A percentile compares a stretch with the other conserved stretches of the same genome.
Conservation (phyloP, 2,329 filamentous ascomycete species). For the Amauroascus niger region DNA sequence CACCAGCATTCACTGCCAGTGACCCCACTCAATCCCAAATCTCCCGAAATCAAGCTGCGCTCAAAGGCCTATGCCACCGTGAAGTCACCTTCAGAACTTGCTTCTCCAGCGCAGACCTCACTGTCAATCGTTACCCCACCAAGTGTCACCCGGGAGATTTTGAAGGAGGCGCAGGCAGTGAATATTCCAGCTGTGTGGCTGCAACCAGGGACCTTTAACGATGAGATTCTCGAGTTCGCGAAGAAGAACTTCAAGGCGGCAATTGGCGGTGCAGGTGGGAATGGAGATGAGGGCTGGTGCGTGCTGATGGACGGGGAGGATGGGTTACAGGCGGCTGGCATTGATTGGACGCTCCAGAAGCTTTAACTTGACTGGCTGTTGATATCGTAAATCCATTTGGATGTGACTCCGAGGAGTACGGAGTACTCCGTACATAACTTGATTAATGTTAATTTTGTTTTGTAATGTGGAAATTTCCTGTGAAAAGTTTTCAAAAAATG, state of each 20-base stretch:
- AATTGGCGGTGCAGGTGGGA: conserved; percentile 56
- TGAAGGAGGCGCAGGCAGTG: conserved; percentile 65
- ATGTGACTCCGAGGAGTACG: no score
- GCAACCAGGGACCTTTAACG: conserved; percentile 81
- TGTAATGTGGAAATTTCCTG: neutral
- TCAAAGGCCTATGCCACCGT: conserved; percentile 53
- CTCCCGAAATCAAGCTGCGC: conserved; percentile 54
- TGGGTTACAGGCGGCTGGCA: conserved; percentile 49
- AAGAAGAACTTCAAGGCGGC: conserved; percentile 58
- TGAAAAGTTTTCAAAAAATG: neutral
- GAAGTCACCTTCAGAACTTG: conserved; percentile 55
- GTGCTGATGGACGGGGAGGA: conserved; percentile 74
- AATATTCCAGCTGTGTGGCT: conserved; percentile 73
- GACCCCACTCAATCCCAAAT: conserved; percentile 71
- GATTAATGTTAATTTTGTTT: no score
- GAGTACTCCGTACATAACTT: no score
- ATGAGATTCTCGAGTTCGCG: conserved; percentile 62
- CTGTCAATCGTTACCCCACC: conserved; percentile 86
- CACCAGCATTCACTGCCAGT: conserved; percentile 63
- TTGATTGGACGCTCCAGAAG: conserved; percentile 35
- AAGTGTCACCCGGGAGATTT: conserved; percentile 58
- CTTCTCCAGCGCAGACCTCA: conserved; percentile 58
- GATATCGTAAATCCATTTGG: no score
- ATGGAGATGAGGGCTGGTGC: conserved; percentile 70
- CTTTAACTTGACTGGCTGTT: conserved; percentile 21